Base-by-base conservation (phyloP, 768 basidiomycete species). In the Cyclocybe cylindracea region DNA sequence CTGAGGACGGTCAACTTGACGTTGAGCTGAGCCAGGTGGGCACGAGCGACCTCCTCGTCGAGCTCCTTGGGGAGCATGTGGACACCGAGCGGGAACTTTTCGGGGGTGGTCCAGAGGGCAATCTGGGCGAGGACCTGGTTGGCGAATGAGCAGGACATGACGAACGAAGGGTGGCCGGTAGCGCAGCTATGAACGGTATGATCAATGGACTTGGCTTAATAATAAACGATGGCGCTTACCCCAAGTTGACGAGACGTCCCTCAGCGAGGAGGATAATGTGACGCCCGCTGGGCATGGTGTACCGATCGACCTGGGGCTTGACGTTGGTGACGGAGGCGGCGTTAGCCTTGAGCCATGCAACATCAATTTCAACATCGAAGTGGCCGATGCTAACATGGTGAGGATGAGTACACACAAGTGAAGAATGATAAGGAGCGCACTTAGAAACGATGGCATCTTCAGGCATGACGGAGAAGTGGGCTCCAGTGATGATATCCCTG, bases 61-160 rank as follows among this genome's bases (percentile, higher is more conserved):
- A 99, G 89, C 55, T 92, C 87, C 81, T 99, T 99, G 59, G 96
- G 97, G 44, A 99, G 81, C 76, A 98, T 95, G 83, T 99, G 96
- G 31, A 98, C 96, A 56, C 97, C 97, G 62, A 98, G 82, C 44
- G 91, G 89, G 85, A 98, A 98, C 67, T 88, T 86, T 72, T 87
- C 86, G 33, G 88, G 84, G 58, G 85, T 91, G 39, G 91, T 95
- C 94, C 94, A 99, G 69, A 99, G 87, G 18, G 94, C 95, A 66
- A 99, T 98, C 76, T 97, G 95, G 31, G 96, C 96, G 63, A 99
- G 82, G 56, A 94, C 91, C 75, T 99, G 97, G 83, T 99, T 99
- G 68, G 93, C 76, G 80, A 99, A 99, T 39, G 97, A 99, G 81
- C 95, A 98, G 13, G 96, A 98, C 97, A 99, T 99, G 76, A 99